Conservation (phyloP, 805 yeast species). For the Priceomyces castillae region DNA sequence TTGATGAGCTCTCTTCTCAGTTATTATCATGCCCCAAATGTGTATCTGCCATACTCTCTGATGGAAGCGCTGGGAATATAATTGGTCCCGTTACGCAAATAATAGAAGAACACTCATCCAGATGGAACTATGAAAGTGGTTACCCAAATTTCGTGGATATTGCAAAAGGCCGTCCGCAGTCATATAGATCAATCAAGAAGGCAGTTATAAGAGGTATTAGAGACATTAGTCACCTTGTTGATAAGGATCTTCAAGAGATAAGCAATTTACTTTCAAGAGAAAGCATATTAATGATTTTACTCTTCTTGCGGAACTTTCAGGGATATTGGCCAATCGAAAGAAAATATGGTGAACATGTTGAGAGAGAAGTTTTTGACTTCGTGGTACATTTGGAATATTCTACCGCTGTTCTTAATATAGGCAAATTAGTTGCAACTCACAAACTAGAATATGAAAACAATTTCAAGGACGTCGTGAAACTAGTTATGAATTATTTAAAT, state of each 20-base stretch:
- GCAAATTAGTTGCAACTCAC: slow-evolving; percentile 30
- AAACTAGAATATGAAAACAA: slow-evolving; percentile 10
- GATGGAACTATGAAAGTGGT: slow-evolving; percentile 33
- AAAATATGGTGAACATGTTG: slow-evolving; percentile 68
- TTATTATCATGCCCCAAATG: slow-evolving; percentile 44
- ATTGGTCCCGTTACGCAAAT: slow-evolving; percentile 46
- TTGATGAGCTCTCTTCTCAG: slow-evolving; percentile 36
- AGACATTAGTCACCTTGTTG: slow-evolving; percentile 27
- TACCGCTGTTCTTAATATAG: slow-evolving; percentile 41
- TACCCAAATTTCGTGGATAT: slow-evolving; percentile 29
- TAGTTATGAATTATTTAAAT: slow-evolving; percentile 26
- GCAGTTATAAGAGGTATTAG: slow-evolving; percentile 32
- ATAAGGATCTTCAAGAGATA: slow-evolving; percentile 14
- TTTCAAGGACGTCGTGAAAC: slow-evolving; percentile 33
- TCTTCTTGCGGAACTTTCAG: slow-evolving; percentile 54
- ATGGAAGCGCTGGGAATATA: slow-evolving; percentile 40
- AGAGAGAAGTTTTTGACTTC: slow-evolving; percentile 51
- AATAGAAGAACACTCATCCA: slow-evolving; percentile 40
- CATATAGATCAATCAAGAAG: slow-evolving; percentile 23
- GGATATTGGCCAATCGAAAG: slow-evolving; percentile 55
- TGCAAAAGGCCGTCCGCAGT: slow-evolving; percentile 14
- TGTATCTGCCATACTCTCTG: slow-evolving; percentile 39
- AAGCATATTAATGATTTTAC: slow-evolving; percentile 40
- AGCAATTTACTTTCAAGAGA: slow-evolving; percentile 28
- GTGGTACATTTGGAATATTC: slow-evolving; percentile 50